These are phyloP conservation scores for Aspergillus hancockii DNA, from an alignment of 495 filamentous ascomycete genomes.

Conservation along the genomic window DNA sequence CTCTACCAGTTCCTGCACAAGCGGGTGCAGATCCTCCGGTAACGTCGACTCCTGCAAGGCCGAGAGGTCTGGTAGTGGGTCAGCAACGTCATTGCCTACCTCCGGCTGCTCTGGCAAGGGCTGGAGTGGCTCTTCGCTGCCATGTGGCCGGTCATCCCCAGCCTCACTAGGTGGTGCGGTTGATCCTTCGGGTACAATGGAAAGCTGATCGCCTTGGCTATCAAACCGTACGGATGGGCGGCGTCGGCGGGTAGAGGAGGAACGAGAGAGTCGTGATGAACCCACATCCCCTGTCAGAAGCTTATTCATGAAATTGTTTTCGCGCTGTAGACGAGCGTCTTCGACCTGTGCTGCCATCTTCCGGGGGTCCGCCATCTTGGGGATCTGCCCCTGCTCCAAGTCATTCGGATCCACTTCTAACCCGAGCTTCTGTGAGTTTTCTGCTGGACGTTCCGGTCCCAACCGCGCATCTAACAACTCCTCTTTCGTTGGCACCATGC, in stretches of 20 bases:
- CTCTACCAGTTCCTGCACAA: conserved; percentile 42
- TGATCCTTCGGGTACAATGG: conserved; percentile 27
- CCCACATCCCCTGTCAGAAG: conserved; percentile 31
- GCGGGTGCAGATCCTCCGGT: conserved; percentile 44
- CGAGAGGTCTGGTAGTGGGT: conserved; percentile 20
- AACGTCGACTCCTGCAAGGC: conserved; percentile 26
- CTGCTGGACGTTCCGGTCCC: conserved; percentile 32
- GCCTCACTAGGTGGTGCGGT: conserved; percentile 14
- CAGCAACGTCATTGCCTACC: conserved; percentile 9
- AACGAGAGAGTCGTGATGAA: conserved; percentile 31
- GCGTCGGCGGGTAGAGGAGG: conserved; percentile 27
- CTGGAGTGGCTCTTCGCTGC: conserved; percentile 23
- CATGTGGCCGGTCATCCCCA: not conserved
- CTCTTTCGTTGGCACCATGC: conserved; percentile 45
- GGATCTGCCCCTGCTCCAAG: conserved; percentile 37
- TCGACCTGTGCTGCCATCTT: conserved; percentile 46
- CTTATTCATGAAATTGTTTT: conserved; percentile 42
- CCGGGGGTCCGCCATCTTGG: conserved; percentile 32
- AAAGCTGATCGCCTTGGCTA: conserved; percentile 18
- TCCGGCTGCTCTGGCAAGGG: conserved; percentile 24
- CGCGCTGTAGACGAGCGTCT: conserved; percentile 44
- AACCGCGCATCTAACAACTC: conserved; percentile 32
- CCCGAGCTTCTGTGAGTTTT: conserved; percentile 38
- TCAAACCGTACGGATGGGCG: conserved; percentile 20
- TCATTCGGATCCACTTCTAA: conserved; percentile 43